Evolutionary conservation across 1,284 basidiomycete genomes (phyloP), one percentile per base, ranked within the genome.

Genomic region (Marasmius tenuissimus): DNA sequence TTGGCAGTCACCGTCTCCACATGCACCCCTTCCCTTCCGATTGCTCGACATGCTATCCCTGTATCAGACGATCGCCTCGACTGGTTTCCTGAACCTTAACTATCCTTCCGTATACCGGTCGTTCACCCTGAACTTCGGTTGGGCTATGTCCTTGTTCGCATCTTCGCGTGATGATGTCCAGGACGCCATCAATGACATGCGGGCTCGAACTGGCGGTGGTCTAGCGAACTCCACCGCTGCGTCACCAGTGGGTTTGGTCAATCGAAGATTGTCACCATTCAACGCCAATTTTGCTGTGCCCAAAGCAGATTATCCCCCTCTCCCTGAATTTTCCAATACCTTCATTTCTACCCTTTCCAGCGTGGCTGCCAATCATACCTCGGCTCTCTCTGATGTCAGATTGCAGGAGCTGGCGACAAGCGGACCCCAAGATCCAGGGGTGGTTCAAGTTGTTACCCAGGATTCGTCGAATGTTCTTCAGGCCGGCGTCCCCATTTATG

Each of bases 51-150:
- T 97, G 48, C 74, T 97, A 55, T 86, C 84, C 66, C 84, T 96
- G 59, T 92, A 90, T 71, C 96, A 98, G 75, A 83, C 87, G 66
- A 89, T 96, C 54, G 92, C 89, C 20, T 81, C 85, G 34, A 87
- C 90, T 1, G 91, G 82, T 6, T 81, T 98, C 67, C 83, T 98
- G 63, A 85, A 86, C 66, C 84, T 98, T 69, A 93, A 97, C 73
- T 97, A 94, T 72, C 93, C 97, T 0, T 83, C 85, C 47, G 85
- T 91, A 12, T 97, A 94, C 73, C 82, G 86, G 61, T 82, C 89
- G 18, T 97, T 89, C 69, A 82, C 91, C 0, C 81, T 89, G 67
- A 97, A 97, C 73, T 97, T 97, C 68, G 85, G 88, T 1, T 98
- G 96, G 96, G 83, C 92, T 0, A 75, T 97, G 68, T 93, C 93